phyloP scores from a whole-genome alignment of 805 yeast genomes.

The Yamadazyma nakazawae region DNA sequence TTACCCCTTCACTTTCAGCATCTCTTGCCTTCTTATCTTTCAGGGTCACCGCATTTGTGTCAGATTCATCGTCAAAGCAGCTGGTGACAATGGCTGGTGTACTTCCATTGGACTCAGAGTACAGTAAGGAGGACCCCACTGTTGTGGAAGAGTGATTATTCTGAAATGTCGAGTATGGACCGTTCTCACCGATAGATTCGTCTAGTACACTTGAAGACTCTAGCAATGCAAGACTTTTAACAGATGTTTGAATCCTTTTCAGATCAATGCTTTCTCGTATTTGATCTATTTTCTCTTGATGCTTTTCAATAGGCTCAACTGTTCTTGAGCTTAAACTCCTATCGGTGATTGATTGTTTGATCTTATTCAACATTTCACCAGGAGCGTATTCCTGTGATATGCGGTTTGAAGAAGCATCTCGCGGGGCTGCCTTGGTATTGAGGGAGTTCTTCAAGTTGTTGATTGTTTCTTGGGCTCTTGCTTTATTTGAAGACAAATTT shows the following conservation, averaged over 20 bases:
- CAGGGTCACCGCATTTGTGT: background rate
- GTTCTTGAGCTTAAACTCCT: conserved; percentile 20
- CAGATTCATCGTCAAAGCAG: conserved; percentile 4
- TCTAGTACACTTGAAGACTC: conserved; percentile 6
- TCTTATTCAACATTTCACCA: conserved; percentile 23
- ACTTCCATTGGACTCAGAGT: conserved; percentile 2
- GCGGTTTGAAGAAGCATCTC: conserved; percentile 9
- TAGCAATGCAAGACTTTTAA: conserved; percentile 1
- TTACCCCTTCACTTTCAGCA: background rate
- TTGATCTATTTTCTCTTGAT: conserved; percentile 22
- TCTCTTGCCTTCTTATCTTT: background rate
- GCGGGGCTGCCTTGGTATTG: conserved; percentile 4
- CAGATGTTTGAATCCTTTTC: conserved; percentile 24
- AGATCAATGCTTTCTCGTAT: conserved; percentile 37
- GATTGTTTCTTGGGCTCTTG: conserved; percentile 15
- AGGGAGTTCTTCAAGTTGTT: conserved; percentile 10
- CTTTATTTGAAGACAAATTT: conserved; percentile 10
- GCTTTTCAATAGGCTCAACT: background rate
- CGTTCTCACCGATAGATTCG: conserved; percentile 4
- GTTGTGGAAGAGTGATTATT: conserved; percentile 7
- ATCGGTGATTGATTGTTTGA: conserved; percentile 24
- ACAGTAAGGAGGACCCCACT: conserved; percentile 10
- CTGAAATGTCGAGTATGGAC: background rate
- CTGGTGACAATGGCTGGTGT: conserved; percentile 12
- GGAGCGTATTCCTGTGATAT: conserved; percentile 15